A percentile compares a stretch with the other conserved stretches of the same genome.
phyloP scores from a whole-genome alignment of 345 rosid genomes.

The Lagerstroemia speciosa region DNA sequence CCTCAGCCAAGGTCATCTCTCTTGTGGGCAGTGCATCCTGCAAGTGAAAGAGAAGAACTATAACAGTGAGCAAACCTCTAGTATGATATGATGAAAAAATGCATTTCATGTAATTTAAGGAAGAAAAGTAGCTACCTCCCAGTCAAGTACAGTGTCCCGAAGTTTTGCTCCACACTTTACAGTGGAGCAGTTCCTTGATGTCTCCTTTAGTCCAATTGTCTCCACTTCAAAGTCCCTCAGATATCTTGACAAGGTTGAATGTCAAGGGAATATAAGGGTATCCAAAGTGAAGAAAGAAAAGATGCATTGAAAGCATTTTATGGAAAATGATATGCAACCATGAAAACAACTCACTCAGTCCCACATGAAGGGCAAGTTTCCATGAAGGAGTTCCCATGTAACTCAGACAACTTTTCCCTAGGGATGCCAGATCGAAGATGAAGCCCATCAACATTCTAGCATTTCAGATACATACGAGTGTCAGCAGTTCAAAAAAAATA shows the following conservation, averaged over 20 bases:
- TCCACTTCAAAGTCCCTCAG: constrained; percentile 94
- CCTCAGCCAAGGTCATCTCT: constrained; percentile 84
- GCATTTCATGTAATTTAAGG: background rate
- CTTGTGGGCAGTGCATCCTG: constrained; percentile 86
- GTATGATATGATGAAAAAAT: background rate
- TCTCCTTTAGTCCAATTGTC: constrained; percentile 88
- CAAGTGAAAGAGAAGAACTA: constrained; percentile 11
- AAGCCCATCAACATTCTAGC: constrained; percentile 88
- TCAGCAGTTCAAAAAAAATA: background rate
- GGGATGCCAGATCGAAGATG: constrained; percentile 99
- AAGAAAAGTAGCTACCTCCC: constrained; percentile 60
- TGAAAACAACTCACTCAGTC: constrained; percentile 52
- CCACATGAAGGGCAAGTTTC: constrained; percentile 81
- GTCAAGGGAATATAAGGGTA: background rate
- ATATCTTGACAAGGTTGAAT: constrained; percentile 40
- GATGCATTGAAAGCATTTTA: background rate
- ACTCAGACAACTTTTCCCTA: constrained; percentile 88
- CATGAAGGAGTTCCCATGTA: constrained; percentile 95
- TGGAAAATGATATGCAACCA: background rate
- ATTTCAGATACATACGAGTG: background rate
- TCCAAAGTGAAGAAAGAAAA: background rate
- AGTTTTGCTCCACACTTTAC: constrained; percentile 72
- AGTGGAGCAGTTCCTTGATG: constrained; percentile 66
- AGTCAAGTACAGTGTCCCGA: constrained; percentile 89
- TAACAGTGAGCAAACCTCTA: background rate